phyloP scores from a whole-genome alignment of 139 green algal genomes.

The Picochlorum sp. region DNA sequence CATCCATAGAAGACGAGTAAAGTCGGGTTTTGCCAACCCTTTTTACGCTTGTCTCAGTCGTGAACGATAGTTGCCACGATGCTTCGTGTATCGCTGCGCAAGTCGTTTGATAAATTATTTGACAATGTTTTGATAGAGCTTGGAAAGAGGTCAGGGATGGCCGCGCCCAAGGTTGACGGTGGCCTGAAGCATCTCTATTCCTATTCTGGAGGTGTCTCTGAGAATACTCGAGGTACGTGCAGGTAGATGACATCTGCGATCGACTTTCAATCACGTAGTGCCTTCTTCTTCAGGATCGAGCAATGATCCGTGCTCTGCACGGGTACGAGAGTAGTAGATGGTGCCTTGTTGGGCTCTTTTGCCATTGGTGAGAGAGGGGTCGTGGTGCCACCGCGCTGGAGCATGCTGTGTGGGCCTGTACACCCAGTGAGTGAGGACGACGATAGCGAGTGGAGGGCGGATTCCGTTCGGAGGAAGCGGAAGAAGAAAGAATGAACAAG shows the following conservation, averaged over 20 bases:
- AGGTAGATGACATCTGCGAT: not conserved
- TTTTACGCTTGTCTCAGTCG: no score
- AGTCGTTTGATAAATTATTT: no score
- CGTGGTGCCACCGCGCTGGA: constrained; percentile 1
- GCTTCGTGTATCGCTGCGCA: no score
- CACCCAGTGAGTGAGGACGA: not conserved
- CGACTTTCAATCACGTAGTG: not conserved
- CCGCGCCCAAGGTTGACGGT: no score
- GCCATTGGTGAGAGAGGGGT: not conserved
- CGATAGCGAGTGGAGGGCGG: constrained; percentile 12
- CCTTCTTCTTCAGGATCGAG: not conserved
- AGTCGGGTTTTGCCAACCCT: no score
- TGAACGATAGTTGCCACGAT: no score
- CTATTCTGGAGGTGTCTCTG: no score
- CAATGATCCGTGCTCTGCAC: not conserved
- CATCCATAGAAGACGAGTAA: no score
- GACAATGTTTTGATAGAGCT: no score
- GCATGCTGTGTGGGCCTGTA: not conserved
- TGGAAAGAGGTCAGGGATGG: no score
- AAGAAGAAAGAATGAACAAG: constrained; percentile 61
- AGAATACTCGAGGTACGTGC: no score
- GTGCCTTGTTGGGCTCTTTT: not conserved
- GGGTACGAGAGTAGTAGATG: not conserved
- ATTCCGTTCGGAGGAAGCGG: constrained; percentile 40
- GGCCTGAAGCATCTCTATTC: no score